These are phyloP conservation scores for Diplosphaera chodatii DNA, from an alignment of 139 green algal genomes.

Conservation along the genomic window DNA sequence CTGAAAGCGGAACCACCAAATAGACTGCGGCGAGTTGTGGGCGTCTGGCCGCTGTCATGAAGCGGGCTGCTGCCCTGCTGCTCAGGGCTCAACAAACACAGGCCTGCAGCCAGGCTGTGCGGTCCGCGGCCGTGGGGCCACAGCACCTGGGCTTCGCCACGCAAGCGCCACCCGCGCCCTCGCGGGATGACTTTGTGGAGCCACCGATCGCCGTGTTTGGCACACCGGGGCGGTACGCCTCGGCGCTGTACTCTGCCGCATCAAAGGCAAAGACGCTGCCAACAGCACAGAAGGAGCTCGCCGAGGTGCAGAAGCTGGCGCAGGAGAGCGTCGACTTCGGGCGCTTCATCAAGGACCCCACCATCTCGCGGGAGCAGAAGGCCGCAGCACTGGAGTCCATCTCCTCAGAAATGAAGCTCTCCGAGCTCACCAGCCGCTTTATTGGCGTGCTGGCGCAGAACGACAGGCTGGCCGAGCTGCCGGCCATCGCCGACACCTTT, in stretches of 20 bases:
- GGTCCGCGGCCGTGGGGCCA: background rate
- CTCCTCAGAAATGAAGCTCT: slow-evolving; percentile 33
- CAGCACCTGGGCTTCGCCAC: background rate
- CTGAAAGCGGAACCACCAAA: too few species aligned
- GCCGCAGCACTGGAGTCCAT: slow-evolving; percentile 24
- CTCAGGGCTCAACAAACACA: background rate
- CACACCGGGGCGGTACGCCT: slow-evolving; percentile 50
- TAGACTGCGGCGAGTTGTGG: too few species aligned
- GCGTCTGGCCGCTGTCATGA: background rate
- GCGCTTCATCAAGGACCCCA: slow-evolving; percentile 40
- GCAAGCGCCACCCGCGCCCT: background rate
- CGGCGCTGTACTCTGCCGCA: slow-evolving; percentile 50
- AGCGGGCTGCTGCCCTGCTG: background rate
- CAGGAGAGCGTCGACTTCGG: slow-evolving; percentile 29
- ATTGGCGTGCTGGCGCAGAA: slow-evolving; percentile 60
- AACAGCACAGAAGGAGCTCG: slow-evolving; percentile 40
- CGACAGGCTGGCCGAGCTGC: slow-evolving; percentile 49
- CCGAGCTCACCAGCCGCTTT: slow-evolving; percentile 50
- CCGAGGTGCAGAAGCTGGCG: slow-evolving; percentile 16
- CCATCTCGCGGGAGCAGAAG: slow-evolving; percentile 28
- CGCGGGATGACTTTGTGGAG: slow-evolving; percentile 5
- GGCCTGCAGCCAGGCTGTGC: background rate
- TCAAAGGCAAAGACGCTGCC: slow-evolving; percentile 34
- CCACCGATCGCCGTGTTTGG: slow-evolving; percentile 26
- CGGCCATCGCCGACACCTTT: slow-evolving; percentile 44